Conservation (phyloP, 805 yeast species). For the Pichia phayaonensis region DNA sequence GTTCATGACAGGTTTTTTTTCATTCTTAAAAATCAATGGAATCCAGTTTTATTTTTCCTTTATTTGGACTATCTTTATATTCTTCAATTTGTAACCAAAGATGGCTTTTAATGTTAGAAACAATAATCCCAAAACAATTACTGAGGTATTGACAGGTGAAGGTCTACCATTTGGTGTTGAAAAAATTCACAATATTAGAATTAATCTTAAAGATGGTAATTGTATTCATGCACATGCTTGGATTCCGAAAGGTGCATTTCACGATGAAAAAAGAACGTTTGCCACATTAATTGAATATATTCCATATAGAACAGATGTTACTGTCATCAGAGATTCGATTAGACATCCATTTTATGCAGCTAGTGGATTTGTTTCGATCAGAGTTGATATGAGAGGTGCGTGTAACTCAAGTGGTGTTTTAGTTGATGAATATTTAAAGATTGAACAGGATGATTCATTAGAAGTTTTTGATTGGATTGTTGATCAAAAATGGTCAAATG, state of each 20-base stretch:
- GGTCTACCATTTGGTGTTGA: constrained; percentile 25
- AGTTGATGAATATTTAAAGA: constrained; percentile 34
- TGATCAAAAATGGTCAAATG: constrained; percentile 37
- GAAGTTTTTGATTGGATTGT: constrained; percentile 37
- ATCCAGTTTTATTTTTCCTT: no score
- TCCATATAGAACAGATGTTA: constrained; percentile 40
- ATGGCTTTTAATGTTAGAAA: constrained; percentile 38
- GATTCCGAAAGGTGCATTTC: constrained; percentile 33
- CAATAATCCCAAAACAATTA: constrained; percentile 18
- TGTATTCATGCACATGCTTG: constrained; percentile 35
- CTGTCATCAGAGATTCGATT: constrained; percentile 37
- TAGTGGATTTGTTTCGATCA: constrained; percentile 36
- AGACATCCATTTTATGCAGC: constrained; percentile 42
- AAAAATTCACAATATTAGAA: constrained; percentile 30
- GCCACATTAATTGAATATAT: constrained; percentile 38
- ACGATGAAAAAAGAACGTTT: constrained; percentile 19
- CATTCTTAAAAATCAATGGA: no score
- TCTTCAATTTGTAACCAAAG: no score
- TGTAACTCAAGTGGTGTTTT: constrained; percentile 37
- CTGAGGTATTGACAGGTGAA: constrained; percentile 14
- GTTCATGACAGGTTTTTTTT: no score
- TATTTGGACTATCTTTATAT: no score
- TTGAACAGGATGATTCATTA: constrained; percentile 38
- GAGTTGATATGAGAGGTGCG: constrained; percentile 41
- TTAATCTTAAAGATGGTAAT: constrained; percentile 34